A percentile compares a stretch with the other conserved stretches of the same genome.
Conservation (phyloP, 495 filamentous ascomycete species). For the Penicillium cinerascens region DNA sequence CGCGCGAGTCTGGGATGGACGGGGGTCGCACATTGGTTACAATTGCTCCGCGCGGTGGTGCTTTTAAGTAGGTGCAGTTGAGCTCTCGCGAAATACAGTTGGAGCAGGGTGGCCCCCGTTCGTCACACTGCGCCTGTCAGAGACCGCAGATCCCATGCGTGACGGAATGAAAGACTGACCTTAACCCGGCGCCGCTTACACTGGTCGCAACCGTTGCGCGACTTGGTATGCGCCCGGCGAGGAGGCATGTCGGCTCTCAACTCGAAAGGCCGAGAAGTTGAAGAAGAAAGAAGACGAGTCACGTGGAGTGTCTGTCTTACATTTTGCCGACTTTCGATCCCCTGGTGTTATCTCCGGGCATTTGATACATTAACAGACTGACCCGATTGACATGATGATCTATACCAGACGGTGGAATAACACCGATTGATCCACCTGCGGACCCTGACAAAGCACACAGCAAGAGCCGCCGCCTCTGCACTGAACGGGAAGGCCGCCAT, state of each 20-base stretch:
- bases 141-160: not conserved
- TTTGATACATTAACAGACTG: not conserved
- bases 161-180: constrained; percentile 25
- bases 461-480: not conserved
- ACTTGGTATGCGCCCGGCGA: constrained; percentile 52
- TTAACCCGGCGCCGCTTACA: constrained; percentile 58
- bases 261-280: not conserved
- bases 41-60: constrained; percentile 15
- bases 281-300: constrained; percentile 2
- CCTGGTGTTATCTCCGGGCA: not conserved
- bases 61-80: constrained; percentile 36
- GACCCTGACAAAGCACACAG: no score
- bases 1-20: not conserved
- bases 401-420: no score
- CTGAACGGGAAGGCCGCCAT: not conserved
- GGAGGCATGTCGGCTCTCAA: constrained; percentile 27
- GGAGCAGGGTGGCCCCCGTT: constrained; percentile 43
- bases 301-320: constrained; percentile 1
- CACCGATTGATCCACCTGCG: no score
- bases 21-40: constrained; percentile 1
- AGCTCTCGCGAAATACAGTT: constrained; percentile 42
- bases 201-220: constrained; percentile 54
- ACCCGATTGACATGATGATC: not conserved
- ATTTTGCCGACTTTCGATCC: not conserved
- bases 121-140: constrained; percentile 39